These are phyloP conservation scores for Lolium perenne DNA, from an alignment of 176 grass and related monocot species.

Conservation along the genomic window DNA sequence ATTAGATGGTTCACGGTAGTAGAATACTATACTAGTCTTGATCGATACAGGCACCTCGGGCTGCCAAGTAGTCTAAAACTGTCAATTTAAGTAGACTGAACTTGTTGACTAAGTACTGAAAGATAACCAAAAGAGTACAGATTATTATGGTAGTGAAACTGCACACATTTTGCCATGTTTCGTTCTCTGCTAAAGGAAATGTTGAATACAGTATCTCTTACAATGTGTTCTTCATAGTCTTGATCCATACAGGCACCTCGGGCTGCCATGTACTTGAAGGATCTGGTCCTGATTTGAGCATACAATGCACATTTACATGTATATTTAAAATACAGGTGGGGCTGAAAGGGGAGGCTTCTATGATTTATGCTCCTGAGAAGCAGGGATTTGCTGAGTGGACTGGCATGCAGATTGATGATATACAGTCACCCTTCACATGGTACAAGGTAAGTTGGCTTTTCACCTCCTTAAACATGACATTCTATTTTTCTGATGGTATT, in stretches of 20 bases:
- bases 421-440: slow-evolving; percentile 74
- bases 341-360: slow-evolving; percentile 76
- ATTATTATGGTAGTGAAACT: slow-evolving; percentile 23
- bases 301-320: slow-evolving; percentile 19
- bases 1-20: slow-evolving; percentile 26
- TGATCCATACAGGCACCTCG: neutral
- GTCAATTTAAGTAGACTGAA: neutral
- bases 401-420: slow-evolving; percentile 56
- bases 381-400: slow-evolving; percentile 67
- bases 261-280: slow-evolving; percentile 19
- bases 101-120: neutral
- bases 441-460: slow-evolving; percentile 75
- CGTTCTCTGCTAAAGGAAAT: slow-evolving; percentile 9
- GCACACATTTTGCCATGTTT: neutral
- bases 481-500: slow-evolving; percentile 13
- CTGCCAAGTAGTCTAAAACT: slow-evolving; percentile 2
- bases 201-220: slow-evolving; percentile 2
- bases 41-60: no score
- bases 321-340: slow-evolving; percentile 65
- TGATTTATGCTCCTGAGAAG: slow-evolving; percentile 75
- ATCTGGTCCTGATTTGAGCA: slow-evolving; percentile 7
- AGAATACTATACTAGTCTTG: slow-evolving; percentile 11
- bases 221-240: neutral
- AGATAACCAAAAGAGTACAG: neutral
- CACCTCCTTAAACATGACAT: neutral